These are phyloP conservation scores for Backusella tarrabulga DNA, from an alignment of 192 early-diverging fungal genomes.

Conservation along the genomic window DNA sequence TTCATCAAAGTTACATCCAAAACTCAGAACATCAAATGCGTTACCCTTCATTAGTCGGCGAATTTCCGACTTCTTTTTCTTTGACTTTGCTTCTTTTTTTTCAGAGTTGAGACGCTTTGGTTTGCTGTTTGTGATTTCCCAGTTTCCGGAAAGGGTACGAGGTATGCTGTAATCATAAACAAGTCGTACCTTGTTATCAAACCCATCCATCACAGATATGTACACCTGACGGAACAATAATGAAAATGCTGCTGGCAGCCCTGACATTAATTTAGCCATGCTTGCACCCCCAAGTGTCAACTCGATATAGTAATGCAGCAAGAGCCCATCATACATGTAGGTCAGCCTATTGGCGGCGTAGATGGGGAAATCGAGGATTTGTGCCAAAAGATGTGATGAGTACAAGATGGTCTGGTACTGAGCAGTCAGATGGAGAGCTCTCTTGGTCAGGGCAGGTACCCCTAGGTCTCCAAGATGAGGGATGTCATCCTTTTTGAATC, in stretches of 20 bases:
- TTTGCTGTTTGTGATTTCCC: background rate
- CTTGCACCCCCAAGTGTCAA: background rate
- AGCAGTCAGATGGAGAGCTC: slow-evolving; percentile 43
- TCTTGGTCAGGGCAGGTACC: slow-evolving; percentile 30
- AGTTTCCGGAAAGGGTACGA: background rate
- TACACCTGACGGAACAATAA: background rate
- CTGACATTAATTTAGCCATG: background rate
- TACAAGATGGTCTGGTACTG: slow-evolving; percentile 43
- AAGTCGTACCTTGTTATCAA: background rate
- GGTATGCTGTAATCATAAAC: slow-evolving; percentile 6
- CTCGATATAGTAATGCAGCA: slow-evolving; percentile 16
- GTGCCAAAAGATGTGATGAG: slow-evolving; percentile 37
- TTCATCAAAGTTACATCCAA: slow-evolving; percentile 23
- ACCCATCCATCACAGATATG: background rate
- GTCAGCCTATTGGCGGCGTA: slow-evolving; percentile 18
- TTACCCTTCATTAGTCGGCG: background rate
- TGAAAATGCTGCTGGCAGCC: background rate
- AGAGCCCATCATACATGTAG: slow-evolving; percentile 17
- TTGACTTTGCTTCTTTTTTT: background rate
- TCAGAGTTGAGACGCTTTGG: background rate
- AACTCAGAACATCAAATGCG: slow-evolving; percentile 17
- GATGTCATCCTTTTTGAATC: background rate
- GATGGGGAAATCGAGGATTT: slow-evolving; percentile 25
- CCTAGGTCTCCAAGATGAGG: background rate
- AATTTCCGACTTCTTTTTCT: slow-evolving; percentile 2